Evolutionary conservation across 208 protist species (phyloP).

Genomic region (Crithidia fasciculata): DNA sequence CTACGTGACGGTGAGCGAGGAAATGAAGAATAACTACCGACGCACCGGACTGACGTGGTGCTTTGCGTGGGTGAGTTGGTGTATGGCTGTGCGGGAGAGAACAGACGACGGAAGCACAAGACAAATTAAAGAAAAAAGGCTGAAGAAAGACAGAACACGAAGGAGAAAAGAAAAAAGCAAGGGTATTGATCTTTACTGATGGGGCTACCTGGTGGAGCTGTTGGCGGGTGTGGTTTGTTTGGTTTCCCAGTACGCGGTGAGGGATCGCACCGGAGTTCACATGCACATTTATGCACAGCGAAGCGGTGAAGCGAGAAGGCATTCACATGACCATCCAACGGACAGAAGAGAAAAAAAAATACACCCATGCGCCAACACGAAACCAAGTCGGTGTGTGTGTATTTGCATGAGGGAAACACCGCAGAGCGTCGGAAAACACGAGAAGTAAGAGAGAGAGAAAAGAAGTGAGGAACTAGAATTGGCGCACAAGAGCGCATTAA

Average conservation of each 20-base stretch:
- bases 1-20: neutral
- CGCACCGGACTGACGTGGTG: neutral
- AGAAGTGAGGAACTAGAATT: neutral
- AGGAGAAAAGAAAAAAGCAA: slow-evolving; percentile 11
- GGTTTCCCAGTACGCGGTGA: neutral
- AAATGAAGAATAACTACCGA: slow-evolving; percentile 6
- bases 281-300: no score
- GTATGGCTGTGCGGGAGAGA: slow-evolving; percentile 11
- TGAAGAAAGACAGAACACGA: slow-evolving; percentile 11
- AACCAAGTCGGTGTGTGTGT: neutral
- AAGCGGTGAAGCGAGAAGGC: no score
- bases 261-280: neutral
- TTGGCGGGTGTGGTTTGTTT: no score
- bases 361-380: neutral
- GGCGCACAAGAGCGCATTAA: no score
- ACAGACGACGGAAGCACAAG: neutral
- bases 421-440: neutral
- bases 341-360: neutral
- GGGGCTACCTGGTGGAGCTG: slow-evolving; percentile 5
- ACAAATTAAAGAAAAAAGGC: neutral
- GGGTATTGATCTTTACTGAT: slow-evolving; percentile 28
- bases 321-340: neutral
- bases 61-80: neutral
- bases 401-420: neutral
- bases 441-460: slow-evolving; percentile 8